Evolutionary conservation across 345 rosid genomes (phyloP).

Genomic region (Dimocarpus longan): DNA sequence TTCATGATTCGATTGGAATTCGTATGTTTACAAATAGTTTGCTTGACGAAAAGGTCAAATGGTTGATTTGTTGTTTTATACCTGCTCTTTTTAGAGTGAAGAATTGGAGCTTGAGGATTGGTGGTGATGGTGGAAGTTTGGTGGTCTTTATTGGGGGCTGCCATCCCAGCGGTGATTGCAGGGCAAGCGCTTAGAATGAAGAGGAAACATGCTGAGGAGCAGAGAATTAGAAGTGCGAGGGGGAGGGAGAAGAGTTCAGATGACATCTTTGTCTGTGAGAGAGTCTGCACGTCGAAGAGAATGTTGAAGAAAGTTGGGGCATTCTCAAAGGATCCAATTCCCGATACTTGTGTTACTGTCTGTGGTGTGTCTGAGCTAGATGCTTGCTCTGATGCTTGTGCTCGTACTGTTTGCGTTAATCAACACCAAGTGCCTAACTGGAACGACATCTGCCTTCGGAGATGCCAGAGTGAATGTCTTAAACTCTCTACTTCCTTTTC

Average conservation of each 20-base stretch:
- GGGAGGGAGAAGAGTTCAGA: constrained; percentile 62
- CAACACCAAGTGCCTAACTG: constrained; percentile 74
- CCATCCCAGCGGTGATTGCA: constrained; percentile 51
- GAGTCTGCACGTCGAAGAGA: constrained; percentile 72
- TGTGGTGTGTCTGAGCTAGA: constrained; percentile 68
- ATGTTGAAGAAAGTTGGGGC: constrained; percentile 67
- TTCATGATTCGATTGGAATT: too few relatives aligned
- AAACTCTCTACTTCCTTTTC: constrained; percentile 38
- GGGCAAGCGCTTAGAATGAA: constrained; percentile 57
- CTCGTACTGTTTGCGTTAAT: constrained; percentile 58
- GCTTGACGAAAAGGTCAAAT: too few relatives aligned
- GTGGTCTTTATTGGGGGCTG: constrained; percentile 61
- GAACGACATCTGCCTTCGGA: constrained; percentile 57
- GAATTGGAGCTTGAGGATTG: neutral
- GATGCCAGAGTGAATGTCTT: constrained; percentile 63
- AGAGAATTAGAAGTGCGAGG: constrained; percentile 47
- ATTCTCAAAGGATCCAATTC: constrained; percentile 54
- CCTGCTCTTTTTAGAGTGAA: neutral
- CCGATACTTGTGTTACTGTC: constrained; percentile 61
- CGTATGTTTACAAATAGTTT: too few relatives aligned
- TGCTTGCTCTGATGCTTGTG: constrained; percentile 66
- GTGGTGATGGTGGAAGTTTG: constrained; percentile 53
- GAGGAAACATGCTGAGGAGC: constrained; percentile 53
- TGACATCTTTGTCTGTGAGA: constrained; percentile 65
- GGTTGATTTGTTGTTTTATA: neutral